Base-by-base conservation (phyloP, 306 rosid species). In the Canavalia ensiformis region DNA sequence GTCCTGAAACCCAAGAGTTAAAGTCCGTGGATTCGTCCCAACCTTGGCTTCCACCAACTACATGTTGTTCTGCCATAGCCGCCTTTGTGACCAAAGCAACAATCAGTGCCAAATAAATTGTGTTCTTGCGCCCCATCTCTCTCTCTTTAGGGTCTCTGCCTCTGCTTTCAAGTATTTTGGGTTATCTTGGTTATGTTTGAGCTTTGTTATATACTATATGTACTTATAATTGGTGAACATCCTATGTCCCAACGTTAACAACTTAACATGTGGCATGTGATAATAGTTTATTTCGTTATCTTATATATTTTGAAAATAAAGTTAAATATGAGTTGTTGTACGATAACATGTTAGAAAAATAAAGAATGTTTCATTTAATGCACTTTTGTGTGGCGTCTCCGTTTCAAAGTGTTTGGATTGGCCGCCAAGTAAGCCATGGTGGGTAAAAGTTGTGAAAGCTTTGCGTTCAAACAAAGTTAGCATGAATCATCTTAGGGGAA, bases 1-100 rank as follows among this genome's bases (percentile, higher is more conserved):
- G 77, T 49, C 79, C 82, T 55, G 92, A 87, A 70, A 74, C 81
- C 97, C 97, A 93, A 2, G 97, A 84, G 31, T 86, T 77, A 35
- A 90, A 88, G 54, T 93, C 94, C 29, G 88, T 88, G 83, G 97
- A 84, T 74, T 59, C 67, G 34, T 90, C 89, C 97, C 97, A 93
- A 73, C 97, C 97, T 83, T 91, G 92, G 87, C 87, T 87, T 73
- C 97, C 97, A 6, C 97, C 97, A 82, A 93, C 97, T 56, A 45
- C 82, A 75, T 83, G 87, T 54, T 90, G 91, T 37, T 77, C 90
- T 7, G 91, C 89, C 76, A 72, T 71, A 41, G 79, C 81, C 71
- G 51, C 79, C 67, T 79, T 70, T 18, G 79, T 67, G 49, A 80
- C 67, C 72, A 84, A 68, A 77, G 83, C 87, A 58, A 69, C 78